Conservation (phyloP, 352 stramenopile genomes). For the Halophytophthora batemanensis region DNA sequence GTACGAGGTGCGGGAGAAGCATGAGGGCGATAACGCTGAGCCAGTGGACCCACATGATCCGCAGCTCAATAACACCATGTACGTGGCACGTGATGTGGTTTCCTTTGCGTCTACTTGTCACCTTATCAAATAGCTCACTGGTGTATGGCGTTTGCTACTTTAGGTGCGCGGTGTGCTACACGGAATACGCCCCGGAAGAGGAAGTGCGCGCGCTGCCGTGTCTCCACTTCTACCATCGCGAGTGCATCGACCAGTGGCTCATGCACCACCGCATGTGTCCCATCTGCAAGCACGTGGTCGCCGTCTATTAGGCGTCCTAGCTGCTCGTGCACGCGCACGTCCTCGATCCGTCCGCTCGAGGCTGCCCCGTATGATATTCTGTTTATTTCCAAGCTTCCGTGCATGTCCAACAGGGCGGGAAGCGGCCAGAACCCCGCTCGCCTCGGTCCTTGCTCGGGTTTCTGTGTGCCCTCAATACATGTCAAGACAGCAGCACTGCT, state of each 20-base stretch:
- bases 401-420: neutral
- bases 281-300: slow-evolving; percentile 85
- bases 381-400: neutral
- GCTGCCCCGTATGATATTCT: slow-evolving; percentile 12
- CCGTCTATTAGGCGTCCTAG: slow-evolving; percentile 46
- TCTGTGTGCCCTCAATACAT: too few relatives aligned
- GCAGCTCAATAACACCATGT: slow-evolving; percentile 63
- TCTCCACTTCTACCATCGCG: slow-evolving; percentile 87
- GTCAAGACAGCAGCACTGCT: slow-evolving; percentile 9
- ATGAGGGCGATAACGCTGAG: slow-evolving; percentile 16
- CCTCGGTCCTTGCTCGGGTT: neutral
- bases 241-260: slow-evolving; percentile 91
- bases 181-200: slow-evolving; percentile 73
- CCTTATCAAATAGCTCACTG: neutral
- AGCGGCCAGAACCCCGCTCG: neutral
- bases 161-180: slow-evolving; percentile 80
- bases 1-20: slow-evolving; percentile 48
- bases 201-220: slow-evolving; percentile 80
- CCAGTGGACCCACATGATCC: slow-evolving; percentile 17
- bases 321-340: slow-evolving; percentile 1
- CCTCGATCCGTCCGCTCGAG: slow-evolving; percentile 12
- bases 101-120: neutral
- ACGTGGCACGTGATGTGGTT: slow-evolving; percentile 1
- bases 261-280: slow-evolving; percentile 80
- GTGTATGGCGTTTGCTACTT: neutral